Conservation (phyloP, 2,329 filamentous ascomycete genomes). For the Cladosporium velox region DNA sequence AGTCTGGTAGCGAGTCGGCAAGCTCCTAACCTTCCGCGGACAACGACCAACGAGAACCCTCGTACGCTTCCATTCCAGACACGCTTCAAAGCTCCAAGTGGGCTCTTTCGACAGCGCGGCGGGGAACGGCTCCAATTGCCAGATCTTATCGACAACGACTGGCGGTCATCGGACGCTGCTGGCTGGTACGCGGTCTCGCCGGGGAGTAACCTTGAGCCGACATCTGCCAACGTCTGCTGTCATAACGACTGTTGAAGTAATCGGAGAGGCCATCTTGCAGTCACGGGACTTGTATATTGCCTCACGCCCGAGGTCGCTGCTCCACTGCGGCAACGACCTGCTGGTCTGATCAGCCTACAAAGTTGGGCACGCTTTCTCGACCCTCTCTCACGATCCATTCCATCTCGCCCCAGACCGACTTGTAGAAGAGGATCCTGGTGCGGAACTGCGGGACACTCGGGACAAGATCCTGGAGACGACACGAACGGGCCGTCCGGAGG, state of each 20-base stretch:
- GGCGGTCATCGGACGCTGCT: conserved; percentile 6
- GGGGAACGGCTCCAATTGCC: conserved; percentile 13
- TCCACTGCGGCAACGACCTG: conserved; percentile 19
- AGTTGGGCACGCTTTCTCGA: neutral
- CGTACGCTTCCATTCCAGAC: conserved; percentile 15
- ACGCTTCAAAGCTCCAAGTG: conserved; percentile 17
- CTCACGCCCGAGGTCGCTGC: conserved; percentile 6
- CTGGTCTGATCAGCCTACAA: conserved; percentile 15
- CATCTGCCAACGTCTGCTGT: conserved; percentile 15
- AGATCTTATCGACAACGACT: conserved; percentile 13
- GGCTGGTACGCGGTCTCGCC: conserved; percentile 17
- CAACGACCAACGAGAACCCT: conserved; percentile 10
- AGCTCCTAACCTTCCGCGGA: conserved; percentile 18
- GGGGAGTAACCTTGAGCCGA: conserved; percentile 17
- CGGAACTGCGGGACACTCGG: conserved; percentile 12
- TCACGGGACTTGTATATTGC: conserved; percentile 14
- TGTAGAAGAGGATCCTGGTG: conserved; percentile 4
- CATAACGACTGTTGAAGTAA: conserved; percentile 3
- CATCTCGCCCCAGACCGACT: conserved; percentile 5
- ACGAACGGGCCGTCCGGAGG: conserved; percentile 17
- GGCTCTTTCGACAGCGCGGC: conserved; percentile 9
- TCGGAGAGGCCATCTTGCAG: neutral
- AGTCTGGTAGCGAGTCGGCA: conserved; percentile 22
- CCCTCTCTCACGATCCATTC: neutral
- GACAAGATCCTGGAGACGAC: conserved; percentile 16